Evolutionary conservation across 2,329 filamentous ascomycete genomes (phyloP).

Genomic region (Diplodia seriata): DNA sequence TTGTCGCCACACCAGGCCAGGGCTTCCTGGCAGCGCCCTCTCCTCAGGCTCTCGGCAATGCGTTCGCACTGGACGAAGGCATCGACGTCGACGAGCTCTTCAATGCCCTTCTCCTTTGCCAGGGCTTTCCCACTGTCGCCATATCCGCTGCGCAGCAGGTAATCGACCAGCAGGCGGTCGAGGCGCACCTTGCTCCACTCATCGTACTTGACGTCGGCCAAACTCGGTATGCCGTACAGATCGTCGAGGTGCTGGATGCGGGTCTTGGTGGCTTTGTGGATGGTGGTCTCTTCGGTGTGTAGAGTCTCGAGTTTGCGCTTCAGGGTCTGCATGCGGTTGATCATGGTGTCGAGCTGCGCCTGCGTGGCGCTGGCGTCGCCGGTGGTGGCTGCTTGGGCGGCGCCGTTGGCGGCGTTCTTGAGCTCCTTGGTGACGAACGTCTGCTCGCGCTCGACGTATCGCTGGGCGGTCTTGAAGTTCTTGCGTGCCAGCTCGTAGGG

Average conservation of each 20-base stretch:
- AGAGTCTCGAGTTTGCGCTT: slow-evolving; percentile 84
- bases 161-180: slow-evolving; percentile 88
- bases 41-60: slow-evolving; percentile 75
- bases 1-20: slow-evolving; percentile 92
- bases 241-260: slow-evolving; percentile 82
- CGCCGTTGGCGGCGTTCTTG: slow-evolving; percentile 64
- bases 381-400: slow-evolving; percentile 61
- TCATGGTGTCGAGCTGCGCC: slow-evolving; percentile 81
- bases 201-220: slow-evolving; percentile 94
- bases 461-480: slow-evolving; percentile 88
- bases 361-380: slow-evolving; percentile 65
- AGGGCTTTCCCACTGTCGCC: slow-evolving; percentile 76
- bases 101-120: slow-evolving; percentile 76
- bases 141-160: slow-evolving; percentile 85
- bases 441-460: slow-evolving; percentile 75
- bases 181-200: slow-evolving; percentile 83
- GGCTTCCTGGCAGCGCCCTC: slow-evolving; percentile 65
- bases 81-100: slow-evolving; percentile 84
- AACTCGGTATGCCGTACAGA: slow-evolving; percentile 77
- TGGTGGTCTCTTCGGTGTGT: slow-evolving; percentile 77
- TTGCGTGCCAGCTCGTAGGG: slow-evolving; percentile 92
- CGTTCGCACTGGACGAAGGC: slow-evolving; percentile 83
- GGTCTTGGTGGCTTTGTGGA: slow-evolving; percentile 77
- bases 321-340: slow-evolving; percentile 80
- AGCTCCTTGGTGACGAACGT: slow-evolving; percentile 66